phyloP scores from a whole-genome alignment of 139 green algal genomes.

The Tetraselmis striata region DNA sequence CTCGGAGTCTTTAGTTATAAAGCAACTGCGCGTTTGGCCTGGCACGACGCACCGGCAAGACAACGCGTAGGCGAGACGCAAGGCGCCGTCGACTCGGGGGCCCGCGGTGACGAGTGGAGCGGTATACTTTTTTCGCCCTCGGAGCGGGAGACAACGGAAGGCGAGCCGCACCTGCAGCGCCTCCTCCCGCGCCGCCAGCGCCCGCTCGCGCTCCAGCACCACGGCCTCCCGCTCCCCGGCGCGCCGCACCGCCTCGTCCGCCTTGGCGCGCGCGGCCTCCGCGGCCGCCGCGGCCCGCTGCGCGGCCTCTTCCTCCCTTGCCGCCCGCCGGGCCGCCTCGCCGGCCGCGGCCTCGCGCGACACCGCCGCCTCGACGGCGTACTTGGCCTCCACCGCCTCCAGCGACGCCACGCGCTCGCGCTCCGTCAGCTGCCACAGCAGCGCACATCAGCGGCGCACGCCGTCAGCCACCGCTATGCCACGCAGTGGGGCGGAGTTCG shows the following conservation, averaged over 20 bases:
- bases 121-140: too few relatives aligned
- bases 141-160: too few relatives aligned
- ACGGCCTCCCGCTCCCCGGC: background rate
- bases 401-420: background rate
- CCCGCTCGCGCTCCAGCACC: background rate
- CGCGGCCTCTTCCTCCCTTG: background rate
- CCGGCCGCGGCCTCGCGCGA: background rate
- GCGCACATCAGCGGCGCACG: too few relatives aligned
- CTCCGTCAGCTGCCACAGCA: background rate
- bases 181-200: background rate
- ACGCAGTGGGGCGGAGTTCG: too few relatives aligned
- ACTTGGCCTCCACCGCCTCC: background rate
- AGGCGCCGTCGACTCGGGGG: too few relatives aligned
- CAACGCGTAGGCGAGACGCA: too few relatives aligned
- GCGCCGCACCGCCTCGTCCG: background rate
- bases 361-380: background rate
- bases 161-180: background rate
- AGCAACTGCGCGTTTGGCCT: too few relatives aligned
- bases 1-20: too few relatives aligned
- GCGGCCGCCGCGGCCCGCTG: background rate
- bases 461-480: too few relatives aligned
- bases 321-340: background rate
- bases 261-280: background rate
- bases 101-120: too few relatives aligned
- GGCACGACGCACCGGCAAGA: too few relatives aligned